Base-by-base conservation (phyloP, 352 stramenopile genomes). In the Bremia lactucae region DNA sequence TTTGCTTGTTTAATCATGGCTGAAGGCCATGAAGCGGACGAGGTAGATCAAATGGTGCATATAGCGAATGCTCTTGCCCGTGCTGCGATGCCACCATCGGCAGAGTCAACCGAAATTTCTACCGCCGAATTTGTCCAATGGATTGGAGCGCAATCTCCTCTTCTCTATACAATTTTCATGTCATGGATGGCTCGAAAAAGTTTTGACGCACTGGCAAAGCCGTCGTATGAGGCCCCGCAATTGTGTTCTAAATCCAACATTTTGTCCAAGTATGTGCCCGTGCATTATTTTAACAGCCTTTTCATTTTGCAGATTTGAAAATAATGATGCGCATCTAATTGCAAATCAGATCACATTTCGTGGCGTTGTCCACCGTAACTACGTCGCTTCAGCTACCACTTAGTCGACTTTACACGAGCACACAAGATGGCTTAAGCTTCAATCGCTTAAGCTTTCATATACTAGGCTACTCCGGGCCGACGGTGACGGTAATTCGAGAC, bases 371-470 rank as follows among this genome's bases (percentile, higher is more conserved):
- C 15, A 59, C 60, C 0, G 65, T 82, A 9, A 64, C 70, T 8
- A 77, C 59, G 6, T 63, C 68, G 26, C 44, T 88, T 8, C 80
- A 92, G 57, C 64, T 60, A 8, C 19, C 52, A 2, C 59, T 89
- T 0, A 62, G 65, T 44, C 75, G 80, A 6, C 38, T 92, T 16
- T 92, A 92, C 52, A 92, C 80, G 3, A 92, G 73, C 39, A 44
- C 71, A 2, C 63, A 90, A 38, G 73, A 92, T 42, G 80, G 80
- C 10, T 36, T 92, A 31, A 90, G 77, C 34, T 92, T 87, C 42
- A 92, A 92, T 40, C 75, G 80, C 3, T 37, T 92, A 4, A 83
- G 72, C 38, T 87, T 83, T 22, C 80, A 92, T 42, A 62, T 90
- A 19, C 46, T 92, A 33, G 80, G 80, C 4, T 92, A 92, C 58